Evolutionary conservation across 2,329 filamentous ascomycete genomes (phyloP).

Genomic region (Clarireedia monteithiana): DNA sequence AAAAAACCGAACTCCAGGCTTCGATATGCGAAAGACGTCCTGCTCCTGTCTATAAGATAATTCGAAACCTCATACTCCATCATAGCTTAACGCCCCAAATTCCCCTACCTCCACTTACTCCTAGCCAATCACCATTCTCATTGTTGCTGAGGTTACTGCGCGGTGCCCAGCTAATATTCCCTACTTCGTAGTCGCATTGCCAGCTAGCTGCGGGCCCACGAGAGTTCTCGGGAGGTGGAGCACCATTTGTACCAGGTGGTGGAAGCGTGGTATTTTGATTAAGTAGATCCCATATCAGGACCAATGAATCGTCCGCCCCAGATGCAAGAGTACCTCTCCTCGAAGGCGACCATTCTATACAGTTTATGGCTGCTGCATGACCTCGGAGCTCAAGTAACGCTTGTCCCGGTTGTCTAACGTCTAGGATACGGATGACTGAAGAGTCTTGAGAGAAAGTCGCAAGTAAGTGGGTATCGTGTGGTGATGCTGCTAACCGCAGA

Average conservation of each 20-base stretch:
- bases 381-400: conserved; percentile 89
- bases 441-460: conserved; percentile 97
- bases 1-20: conserved; percentile 20
- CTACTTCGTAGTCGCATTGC: conserved; percentile 82
- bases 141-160: conserved; percentile 51
- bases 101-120: conserved; percentile 71
- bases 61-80: conserved; percentile 14
- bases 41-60: conserved; percentile 13
- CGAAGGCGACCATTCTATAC: conserved; percentile 89
- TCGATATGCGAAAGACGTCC: conserved; percentile 15
- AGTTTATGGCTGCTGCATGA: conserved; percentile 78
- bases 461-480: conserved; percentile 88
- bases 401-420: conserved; percentile 92
- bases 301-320: conserved; percentile 84
- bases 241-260: conserved; percentile 40
- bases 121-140: conserved; percentile 76
- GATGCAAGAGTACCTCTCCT: conserved; percentile 84
- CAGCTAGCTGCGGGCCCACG: conserved; percentile 67
- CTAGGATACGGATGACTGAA: conserved; percentile 85
- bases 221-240: conserved; percentile 45
- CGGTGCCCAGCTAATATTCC: conserved; percentile 79
- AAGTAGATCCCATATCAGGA: conserved; percentile 89
- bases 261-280: conserved; percentile 38
- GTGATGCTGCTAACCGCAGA: conserved; percentile 77
- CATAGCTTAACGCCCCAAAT: conserved; percentile 56